Evolutionary conservation across 2,329 filamentous ascomycete genomes (phyloP).

Genomic region (Teratosphaeria epicoccoides): DNA sequence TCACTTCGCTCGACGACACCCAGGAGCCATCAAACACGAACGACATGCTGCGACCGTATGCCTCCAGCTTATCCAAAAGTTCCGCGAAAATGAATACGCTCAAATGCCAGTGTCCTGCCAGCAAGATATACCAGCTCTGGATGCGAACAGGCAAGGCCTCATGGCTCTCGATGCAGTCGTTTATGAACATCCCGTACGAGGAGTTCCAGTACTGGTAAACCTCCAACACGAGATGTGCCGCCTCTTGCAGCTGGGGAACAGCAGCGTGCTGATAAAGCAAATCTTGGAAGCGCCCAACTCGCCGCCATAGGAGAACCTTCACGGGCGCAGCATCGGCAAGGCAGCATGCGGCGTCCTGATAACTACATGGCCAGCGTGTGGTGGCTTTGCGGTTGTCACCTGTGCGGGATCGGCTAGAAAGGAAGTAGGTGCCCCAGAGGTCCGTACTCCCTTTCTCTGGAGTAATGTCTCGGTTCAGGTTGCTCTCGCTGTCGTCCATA

Average conservation of each 20-base stretch:
- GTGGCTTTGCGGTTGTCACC: constrained; percentile 8
- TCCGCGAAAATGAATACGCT: constrained; percentile 11
- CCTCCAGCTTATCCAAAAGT: constrained; percentile 9
- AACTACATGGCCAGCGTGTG: constrained; percentile 12
- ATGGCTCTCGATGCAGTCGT: constrained; percentile 10
- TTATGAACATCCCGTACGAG: constrained; percentile 11
- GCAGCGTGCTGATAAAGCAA: constrained; percentile 8
- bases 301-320: constrained; percentile 12
- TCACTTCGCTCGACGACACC: background rate
- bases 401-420: constrained; percentile 7
- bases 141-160: constrained; percentile 11
- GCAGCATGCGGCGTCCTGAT: constrained; percentile 11
- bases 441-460: constrained; percentile 1
- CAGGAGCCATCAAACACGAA: background rate
- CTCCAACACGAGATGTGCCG: constrained; percentile 7
- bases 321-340: constrained; percentile 13
- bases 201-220: constrained; percentile 12
- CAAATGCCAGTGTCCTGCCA: constrained; percentile 12
- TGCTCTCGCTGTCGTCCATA: constrained; percentile 8
- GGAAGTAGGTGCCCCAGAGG: constrained; percentile 11
- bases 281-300: constrained; percentile 9
- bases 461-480: background rate
- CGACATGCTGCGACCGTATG: constrained; percentile 6
- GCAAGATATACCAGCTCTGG: constrained; percentile 13
- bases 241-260: constrained; percentile 6